Base-by-base conservation (phyloP, 1,284 basidiomycete species). In the Malassezia japonica region DNA sequence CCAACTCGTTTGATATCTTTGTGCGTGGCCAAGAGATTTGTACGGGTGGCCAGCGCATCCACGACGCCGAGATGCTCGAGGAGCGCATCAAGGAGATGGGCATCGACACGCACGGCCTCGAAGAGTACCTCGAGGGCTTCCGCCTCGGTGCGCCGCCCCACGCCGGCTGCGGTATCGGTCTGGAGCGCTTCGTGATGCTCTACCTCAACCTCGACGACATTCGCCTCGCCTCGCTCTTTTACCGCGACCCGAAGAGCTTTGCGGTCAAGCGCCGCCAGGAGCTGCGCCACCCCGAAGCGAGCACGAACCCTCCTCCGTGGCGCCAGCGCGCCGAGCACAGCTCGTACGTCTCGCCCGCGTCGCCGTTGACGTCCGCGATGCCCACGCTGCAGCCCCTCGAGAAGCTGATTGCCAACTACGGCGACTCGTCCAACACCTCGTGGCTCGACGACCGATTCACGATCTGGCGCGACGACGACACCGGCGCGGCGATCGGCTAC, bases 391-490 rank as follows among this genome's bases (percentile, higher is more conserved):
- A 69, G 48, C 56, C 65, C 1, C 48, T 76, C 10, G 73, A 73
- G 48, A 65, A 78, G 68, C 73, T 79, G 27, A 78, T 80, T 51
- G 78, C 78, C 31, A 77, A 78, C 56, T 80, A 79, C 62, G 79
- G 79, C 33, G 78, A 80, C 56, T 77, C 79, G 31, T 77, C 78
- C 53, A 80, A 79, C 62, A 80, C 79, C 16, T 77, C 78, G 3
- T 79, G 78, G 78, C 72, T 78, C 13, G 79, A 80, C 59, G 76
- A 78, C n/a, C 73, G 78, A n/a, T 80, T 78, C 75, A 72, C 76
- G 24, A 72, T 80, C 21, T 80, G 79, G 79, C 74, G 78, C 34
- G 76, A 80, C 56, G 46, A 61, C 12, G 61, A 68, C 20, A 79
- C 76, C 0, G 79, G 78, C 20, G 78, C 77, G 0, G 78, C 78